phyloP scores from a whole-genome alignment of 495 filamentous ascomycete species.

The Endocarpon pusillum region DNA sequence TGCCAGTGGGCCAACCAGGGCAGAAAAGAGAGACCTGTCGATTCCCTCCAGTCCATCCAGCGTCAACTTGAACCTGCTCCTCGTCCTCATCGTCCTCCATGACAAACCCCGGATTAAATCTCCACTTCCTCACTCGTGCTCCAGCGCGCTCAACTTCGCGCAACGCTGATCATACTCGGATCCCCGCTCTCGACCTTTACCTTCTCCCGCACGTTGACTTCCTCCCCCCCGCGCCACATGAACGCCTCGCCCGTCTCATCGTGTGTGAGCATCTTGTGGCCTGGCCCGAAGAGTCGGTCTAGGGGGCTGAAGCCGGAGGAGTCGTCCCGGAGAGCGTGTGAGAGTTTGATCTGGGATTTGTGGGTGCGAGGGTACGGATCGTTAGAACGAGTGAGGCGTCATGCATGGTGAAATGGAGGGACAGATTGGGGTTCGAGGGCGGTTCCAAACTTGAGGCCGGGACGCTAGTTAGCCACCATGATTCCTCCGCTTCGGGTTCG shows the following conservation, averaged over 20 bases:
- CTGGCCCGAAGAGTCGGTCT: conserved; percentile 33
- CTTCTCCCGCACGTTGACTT: conserved; percentile 79
- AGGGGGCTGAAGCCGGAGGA: conserved; percentile 40
- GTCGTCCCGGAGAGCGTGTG: conserved; percentile 35
- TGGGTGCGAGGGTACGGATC: conserved; percentile 60
- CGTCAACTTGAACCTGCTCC: no score
- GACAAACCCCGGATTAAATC: conserved; percentile 59
- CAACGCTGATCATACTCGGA: conserved; percentile 69
- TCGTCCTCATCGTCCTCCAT: no score
- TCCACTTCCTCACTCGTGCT: conserved; percentile 52
- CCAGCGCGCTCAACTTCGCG: conserved; percentile 74
- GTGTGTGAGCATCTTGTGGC: conserved; percentile 40
- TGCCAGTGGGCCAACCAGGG: no score
- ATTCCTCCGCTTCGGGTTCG: not conserved
- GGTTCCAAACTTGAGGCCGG: conserved; percentile 31
- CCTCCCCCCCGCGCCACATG: conserved; percentile 36
- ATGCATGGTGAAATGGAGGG: conserved; percentile 59
- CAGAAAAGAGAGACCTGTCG: no score
- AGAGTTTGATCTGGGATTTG: conserved; percentile 41
- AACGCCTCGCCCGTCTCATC: conserved; percentile 71
- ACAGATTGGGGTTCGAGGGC: conserved; percentile 38
- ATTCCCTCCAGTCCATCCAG: no score
- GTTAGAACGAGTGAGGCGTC: conserved; percentile 64
- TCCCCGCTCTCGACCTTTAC: conserved; percentile 82
- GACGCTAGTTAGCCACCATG: not conserved